Conservation (phyloP, 352 stramenopile genomes). For the Phytophthora fragariaefolia region DNA sequence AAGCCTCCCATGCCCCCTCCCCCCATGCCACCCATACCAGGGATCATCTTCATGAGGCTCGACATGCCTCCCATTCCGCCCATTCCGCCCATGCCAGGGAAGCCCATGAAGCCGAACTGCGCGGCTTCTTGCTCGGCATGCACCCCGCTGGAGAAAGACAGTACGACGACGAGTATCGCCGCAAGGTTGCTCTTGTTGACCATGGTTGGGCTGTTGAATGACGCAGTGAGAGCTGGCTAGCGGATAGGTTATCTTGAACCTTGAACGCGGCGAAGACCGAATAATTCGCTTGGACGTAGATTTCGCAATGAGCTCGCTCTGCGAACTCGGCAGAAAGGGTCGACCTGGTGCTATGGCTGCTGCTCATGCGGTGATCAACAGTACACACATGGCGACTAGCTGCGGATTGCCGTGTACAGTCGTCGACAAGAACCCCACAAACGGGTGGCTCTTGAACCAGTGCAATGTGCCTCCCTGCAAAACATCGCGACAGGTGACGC, state of each 20-base stretch:
- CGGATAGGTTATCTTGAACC: neutral
- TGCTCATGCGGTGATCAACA: neutral
- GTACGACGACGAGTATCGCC: neutral
- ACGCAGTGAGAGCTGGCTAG: neutral
- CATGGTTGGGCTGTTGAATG: neutral
- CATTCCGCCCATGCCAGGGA: neutral
- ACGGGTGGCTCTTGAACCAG: neutral
- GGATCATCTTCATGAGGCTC: slow-evolving; percentile 6
- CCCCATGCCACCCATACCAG: slow-evolving; percentile 1
- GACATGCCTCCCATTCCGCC: slow-evolving; percentile 3
- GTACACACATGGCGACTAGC: neutral
- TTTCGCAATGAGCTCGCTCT: neutral
- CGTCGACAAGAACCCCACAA: neutral
- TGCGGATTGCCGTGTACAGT: neutral
- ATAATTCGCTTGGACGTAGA: neutral
- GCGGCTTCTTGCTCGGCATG: neutral
- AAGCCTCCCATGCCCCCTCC: neutral
- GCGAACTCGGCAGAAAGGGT: neutral
- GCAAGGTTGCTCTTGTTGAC: neutral
- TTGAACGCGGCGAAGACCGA: neutral
- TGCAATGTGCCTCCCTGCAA: neutral
- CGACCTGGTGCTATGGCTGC: neutral
- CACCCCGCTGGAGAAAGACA: neutral
- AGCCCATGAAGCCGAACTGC: neutral
- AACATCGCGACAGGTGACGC: neutral